These are phyloP conservation scores for Auricularia auricula-judae DNA, from an alignment of 768 basidiomycete species.

Conservation along the genomic window DNA sequence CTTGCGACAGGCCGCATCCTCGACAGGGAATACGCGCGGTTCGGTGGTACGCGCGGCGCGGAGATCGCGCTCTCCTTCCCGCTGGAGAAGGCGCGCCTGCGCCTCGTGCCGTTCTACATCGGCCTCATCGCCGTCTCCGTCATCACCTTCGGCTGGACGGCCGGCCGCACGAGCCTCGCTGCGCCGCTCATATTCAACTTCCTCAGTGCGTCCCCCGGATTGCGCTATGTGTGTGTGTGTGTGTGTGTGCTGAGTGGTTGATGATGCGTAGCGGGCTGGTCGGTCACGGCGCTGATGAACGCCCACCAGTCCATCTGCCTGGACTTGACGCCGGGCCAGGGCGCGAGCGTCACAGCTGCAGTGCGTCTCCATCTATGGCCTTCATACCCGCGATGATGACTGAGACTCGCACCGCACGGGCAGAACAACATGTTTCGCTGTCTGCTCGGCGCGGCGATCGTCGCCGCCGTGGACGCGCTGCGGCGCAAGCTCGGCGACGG, in stretches of 20 bases:
- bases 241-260: not conserved
- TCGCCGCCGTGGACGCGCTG: not conserved
- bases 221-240: not conserved
- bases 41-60: constrained; percentile 18
- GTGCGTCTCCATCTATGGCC: not conserved
- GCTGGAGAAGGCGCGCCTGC: constrained; percentile 18
- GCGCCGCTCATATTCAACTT: constrained; percentile 20
- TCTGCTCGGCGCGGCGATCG: constrained; percentile 9
- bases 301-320: constrained; percentile 12
- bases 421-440: constrained; percentile 16
- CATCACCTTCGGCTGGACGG: constrained; percentile 18
- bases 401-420: not conserved
- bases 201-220: constrained; percentile 8
- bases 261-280: constrained; percentile 5
- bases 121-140: constrained; percentile 5
- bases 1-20: constrained; percentile 48
- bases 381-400: not conserved
- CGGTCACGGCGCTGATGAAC: constrained; percentile 11
- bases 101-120: constrained; percentile 12
- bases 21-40: constrained; percentile 51
- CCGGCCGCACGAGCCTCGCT: constrained; percentile 13
- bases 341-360: constrained; percentile 19
- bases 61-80: constrained; percentile 14
- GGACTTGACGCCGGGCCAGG: constrained; percentile 22
- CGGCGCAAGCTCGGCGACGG: not conserved